A percentile compares a stretch with the other conserved stretches of the same genome.
Evolutionary conservation across 306 rosid genomes (phyloP).

Genomic region (Citrullus colocynthis): DNA sequence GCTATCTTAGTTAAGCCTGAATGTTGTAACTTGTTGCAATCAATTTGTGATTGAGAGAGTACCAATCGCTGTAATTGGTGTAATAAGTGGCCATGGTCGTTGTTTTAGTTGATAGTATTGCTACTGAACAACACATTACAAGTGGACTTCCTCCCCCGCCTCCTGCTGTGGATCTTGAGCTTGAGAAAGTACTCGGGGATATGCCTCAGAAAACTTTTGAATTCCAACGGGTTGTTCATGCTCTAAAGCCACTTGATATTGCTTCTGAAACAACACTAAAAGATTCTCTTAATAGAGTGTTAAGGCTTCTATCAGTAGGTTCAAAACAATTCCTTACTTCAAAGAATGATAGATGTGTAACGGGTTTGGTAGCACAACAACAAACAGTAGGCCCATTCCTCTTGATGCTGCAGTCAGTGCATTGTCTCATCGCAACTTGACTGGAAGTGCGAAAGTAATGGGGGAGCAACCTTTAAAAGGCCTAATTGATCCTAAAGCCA

Average conservation of each 20-base stretch:
- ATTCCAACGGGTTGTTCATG: slow-evolving; percentile 40
- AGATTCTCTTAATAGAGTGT: slow-evolving; percentile 62
- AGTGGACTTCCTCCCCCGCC: slow-evolving; percentile 53
- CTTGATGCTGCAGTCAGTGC: slow-evolving; percentile 85
- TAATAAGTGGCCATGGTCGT: slow-evolving; percentile 65
- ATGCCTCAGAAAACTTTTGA: slow-evolving; percentile 73
- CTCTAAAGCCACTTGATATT: slow-evolving; percentile 59
- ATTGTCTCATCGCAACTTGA: slow-evolving; percentile 48
- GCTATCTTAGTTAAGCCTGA: slow-evolving; percentile 33
- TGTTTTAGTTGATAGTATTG: slow-evolving; percentile 58
- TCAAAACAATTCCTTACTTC: slow-evolving; percentile 67
- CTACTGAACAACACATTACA: slow-evolving; percentile 27
- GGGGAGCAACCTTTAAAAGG: slow-evolving; percentile 92
- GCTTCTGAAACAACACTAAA: slow-evolving; percentile 49
- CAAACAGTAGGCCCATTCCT: slow-evolving; percentile 85
- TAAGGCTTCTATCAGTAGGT: slow-evolving; percentile 74
- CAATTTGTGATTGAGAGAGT: slow-evolving; percentile 78
- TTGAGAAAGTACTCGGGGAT: slow-evolving; percentile 84
- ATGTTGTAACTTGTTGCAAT: slow-evolving; percentile 15
- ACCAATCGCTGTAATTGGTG: slow-evolving; percentile 85
- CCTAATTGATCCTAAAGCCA: slow-evolving; percentile 70
- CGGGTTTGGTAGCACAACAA: slow-evolving; percentile 88
- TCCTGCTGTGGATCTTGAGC: slow-evolving; percentile 77
- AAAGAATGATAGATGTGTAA: slow-evolving; percentile 74
- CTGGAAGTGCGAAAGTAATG: slow-evolving; percentile 84